Evolutionary conservation across 495 filamentous ascomycete genomes (phyloP), one percentile per base, ranked within the genome.

Genomic region (Daldinia decipiens): DNA sequence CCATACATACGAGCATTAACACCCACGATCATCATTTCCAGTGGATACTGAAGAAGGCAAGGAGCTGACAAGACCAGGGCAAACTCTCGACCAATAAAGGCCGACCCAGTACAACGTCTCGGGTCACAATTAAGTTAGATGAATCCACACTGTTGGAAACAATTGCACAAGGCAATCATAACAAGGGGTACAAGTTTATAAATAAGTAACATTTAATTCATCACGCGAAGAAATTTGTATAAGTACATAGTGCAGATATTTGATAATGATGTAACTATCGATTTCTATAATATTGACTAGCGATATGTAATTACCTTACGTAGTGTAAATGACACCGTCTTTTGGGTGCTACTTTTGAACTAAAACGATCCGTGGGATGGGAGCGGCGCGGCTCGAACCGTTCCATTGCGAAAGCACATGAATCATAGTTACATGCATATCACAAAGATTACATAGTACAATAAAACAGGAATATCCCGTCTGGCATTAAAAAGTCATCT

Each of bases 91-190:
- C 68, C 68, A 71, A 62, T 71, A 26, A 50, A 53, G n/a, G 17
- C 26, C 1, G 68, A 67, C 68, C 68, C 68, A 67, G 68, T 67
- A 21, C 68, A 67, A 34, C 63, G 68, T 71, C 68, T 67, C 68
- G 68, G 68, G 63, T 71, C 68, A 27, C 31, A 54, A 59, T 62
- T 29, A 63, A 67, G 62, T 62, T 57, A 45, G 60, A 38, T 39
- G 58, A 59, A 67, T 31, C 62, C 62, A 58, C 45, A 50, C 27
- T 47, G 4, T 55, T 50, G 57, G 68, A 39, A 70, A 39, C 43
- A 65, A 69, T 69, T 55, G 50, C 38, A 52, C 32, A 47, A 24
- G 19, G 39, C 8, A 9, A 24, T 21, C 17, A 12, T 5, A n/a
- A 9, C 43, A 47, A 47, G 43, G 43, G 43, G 11, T 24, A 47